Evolutionary conservation across 441 rosid genomes (phyloP).

Genomic region (Gossypium aridum): DNA sequence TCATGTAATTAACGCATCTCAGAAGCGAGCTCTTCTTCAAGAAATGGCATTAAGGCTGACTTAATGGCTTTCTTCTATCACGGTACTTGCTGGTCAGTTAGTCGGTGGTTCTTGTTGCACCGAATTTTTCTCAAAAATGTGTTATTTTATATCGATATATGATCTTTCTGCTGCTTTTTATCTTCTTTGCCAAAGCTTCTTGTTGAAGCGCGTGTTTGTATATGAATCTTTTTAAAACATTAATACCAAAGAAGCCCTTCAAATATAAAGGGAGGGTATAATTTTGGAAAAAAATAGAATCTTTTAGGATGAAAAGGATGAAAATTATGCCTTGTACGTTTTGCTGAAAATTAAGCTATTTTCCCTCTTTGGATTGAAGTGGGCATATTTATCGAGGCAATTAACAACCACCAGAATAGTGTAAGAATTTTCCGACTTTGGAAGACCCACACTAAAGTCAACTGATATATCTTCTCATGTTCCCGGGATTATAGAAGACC

Average conservation of each 20-base stretch:
- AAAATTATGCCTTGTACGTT: not conserved
- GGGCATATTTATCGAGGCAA: too few relatives aligned
- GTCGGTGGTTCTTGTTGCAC: too few relatives aligned
- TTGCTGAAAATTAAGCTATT: not conserved
- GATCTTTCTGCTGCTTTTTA: not conserved
- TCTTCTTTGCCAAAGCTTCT: not conserved
- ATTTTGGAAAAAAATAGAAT: conserved; percentile 11
- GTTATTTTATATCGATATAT: not conserved
- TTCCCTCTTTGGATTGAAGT: too few relatives aligned
- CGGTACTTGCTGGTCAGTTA: not conserved
- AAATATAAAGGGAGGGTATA: not conserved
- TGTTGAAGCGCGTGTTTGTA: conserved; percentile 18
- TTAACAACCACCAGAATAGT: too few relatives aligned
- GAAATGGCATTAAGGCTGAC: conserved; percentile 90
- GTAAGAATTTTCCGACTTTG: too few relatives aligned
- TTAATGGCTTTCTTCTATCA: conserved; percentile 18
- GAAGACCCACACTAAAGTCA: too few relatives aligned
- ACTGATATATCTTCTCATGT: too few relatives aligned
- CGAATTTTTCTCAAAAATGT: not conserved
- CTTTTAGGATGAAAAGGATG: not conserved
- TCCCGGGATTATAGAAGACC: too few relatives aligned
- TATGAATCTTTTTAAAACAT: conserved; percentile 8
- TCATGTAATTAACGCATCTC: conserved; percentile 72
- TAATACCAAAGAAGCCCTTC: not conserved
- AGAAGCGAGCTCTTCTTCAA: conserved; percentile 85